Conservation (phyloP, 352 stramenopile genomes). For the Pythium volutum region DNA sequence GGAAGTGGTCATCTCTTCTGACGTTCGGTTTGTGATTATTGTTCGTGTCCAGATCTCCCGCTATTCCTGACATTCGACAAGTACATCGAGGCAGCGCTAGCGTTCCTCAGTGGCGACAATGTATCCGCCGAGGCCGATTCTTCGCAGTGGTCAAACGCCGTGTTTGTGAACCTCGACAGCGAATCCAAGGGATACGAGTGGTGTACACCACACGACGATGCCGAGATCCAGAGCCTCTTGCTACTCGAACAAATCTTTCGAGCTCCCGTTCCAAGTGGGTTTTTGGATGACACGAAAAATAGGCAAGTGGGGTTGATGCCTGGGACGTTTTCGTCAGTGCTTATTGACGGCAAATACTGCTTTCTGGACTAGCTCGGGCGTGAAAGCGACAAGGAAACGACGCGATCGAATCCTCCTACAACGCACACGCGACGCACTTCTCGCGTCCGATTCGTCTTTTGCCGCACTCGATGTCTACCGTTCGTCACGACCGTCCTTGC, state of each 20-base stretch:
- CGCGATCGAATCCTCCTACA: not conserved
- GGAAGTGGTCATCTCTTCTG: not conserved
- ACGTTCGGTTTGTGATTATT: not conserved
- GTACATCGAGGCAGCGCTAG: slow-evolving; percentile 6
- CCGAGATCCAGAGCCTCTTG: not conserved
- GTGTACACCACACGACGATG: not conserved
- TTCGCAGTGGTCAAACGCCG: not conserved
- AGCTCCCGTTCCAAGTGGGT: not conserved
- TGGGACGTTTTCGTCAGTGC: not conserved
- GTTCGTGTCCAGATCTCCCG: not conserved
- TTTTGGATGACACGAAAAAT: not conserved
- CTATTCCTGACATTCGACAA: slow-evolving; percentile 5
- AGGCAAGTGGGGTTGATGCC: not conserved
- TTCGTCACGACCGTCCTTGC: not conserved
- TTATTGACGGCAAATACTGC: not conserved
- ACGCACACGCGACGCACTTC: not conserved
- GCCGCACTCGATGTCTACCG: not conserved
- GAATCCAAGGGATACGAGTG: not conserved
- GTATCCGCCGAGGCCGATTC: not conserved
- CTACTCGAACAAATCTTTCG: slow-evolving; percentile 17
- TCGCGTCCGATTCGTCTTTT: not conserved
- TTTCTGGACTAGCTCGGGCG: not conserved
- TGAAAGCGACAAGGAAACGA: slow-evolving; percentile 1
- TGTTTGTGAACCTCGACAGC: not conserved
- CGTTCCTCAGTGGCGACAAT: not conserved